Evolutionary conservation across 192 early-diverging fungal species (phyloP), one percentile per base, ranked within the genome.

Genomic region (Dissophora globulifera): DNA sequence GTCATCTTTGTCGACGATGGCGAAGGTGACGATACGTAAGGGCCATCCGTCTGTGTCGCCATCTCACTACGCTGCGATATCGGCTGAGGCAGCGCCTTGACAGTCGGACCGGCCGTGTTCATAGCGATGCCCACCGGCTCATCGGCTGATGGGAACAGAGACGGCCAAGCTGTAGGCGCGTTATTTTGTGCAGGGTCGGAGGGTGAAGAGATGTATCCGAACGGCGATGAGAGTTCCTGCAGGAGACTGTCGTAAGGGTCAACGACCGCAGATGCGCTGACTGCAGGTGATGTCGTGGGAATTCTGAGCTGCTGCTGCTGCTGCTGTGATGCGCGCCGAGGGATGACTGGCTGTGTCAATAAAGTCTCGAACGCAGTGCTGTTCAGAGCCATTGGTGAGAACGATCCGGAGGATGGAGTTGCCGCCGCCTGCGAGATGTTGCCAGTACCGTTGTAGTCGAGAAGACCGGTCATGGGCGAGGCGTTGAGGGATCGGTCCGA

Each of bases 31-130:
- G 59, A 22, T 29, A 41, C 46, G 38, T 76, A 76, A 0, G 51
- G 62, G 4, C 50, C 62, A 33, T 76, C 71, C 9, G 71, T 76
- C n/a, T 76, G 71, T 9, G 63, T 76, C 7, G 62, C 62, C 26
- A 76, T 76, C 25, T 76, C 71, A 16, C 25, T 56, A 12, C 63
- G 63, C 42, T 76, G 62, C 32, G 70, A 45, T 16, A 27, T 26
- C 19, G 55, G 48, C 46, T 38, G 43, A 35, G 60, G 40, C 2
- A 19, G n/a, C 1, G 50, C 33, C 17, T 32, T 12, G 8, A 33
- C 57, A 2, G 63, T 52, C 46, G 48, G 13, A 3, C 31, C 15
- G 23, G 47, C 20, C 2, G 46, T 22, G 23, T 46, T 40, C 58
- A 59, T 19, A 23, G n/a, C 3, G 16, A 27, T 17, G n/a, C n/a